phyloP scores from a whole-genome alignment of 257 asterid species.

The Nicotiana paniculata region DNA sequence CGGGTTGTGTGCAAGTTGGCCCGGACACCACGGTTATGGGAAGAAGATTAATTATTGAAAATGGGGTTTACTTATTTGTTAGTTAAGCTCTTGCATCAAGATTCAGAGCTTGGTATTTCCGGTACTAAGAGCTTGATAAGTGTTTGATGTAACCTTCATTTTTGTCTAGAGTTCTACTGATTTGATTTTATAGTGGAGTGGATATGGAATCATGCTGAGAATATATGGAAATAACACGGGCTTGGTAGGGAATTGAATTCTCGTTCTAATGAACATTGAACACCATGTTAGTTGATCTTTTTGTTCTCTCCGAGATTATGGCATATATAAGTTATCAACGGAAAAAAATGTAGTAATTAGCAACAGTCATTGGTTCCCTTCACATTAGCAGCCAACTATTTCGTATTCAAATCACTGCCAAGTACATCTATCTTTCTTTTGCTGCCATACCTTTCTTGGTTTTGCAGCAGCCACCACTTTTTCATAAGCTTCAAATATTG shows the following conservation, averaged over 20 bases:
- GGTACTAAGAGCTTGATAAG: not conserved
- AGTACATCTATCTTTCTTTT: not conserved
- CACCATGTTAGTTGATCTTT: no score
- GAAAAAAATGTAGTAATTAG: no score
- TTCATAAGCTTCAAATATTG: not conserved
- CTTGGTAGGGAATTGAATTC: not conserved
- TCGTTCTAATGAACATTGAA: no score
- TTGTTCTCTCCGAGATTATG: no score
- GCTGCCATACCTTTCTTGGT: not conserved
- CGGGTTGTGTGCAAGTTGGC: no score
- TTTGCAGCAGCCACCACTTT: not conserved
- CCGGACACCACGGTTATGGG: no score
- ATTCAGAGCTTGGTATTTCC: not conserved
- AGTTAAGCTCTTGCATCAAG: not conserved
- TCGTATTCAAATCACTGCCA: not conserved
- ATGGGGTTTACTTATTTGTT: not conserved
- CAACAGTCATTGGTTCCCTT: not conserved
- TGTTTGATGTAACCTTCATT: not conserved
- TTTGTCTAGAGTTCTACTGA: not conserved
- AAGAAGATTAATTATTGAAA: not conserved
- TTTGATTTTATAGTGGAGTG: not conserved
- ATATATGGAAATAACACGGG: not conserved
- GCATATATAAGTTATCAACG: no score
- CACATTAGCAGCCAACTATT: not conserved
- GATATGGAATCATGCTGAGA: not conserved